These are phyloP conservation scores for Amanita subjunquillea DNA, from an alignment of 768 basidiomycete genomes.

Conservation along the genomic window DNA sequence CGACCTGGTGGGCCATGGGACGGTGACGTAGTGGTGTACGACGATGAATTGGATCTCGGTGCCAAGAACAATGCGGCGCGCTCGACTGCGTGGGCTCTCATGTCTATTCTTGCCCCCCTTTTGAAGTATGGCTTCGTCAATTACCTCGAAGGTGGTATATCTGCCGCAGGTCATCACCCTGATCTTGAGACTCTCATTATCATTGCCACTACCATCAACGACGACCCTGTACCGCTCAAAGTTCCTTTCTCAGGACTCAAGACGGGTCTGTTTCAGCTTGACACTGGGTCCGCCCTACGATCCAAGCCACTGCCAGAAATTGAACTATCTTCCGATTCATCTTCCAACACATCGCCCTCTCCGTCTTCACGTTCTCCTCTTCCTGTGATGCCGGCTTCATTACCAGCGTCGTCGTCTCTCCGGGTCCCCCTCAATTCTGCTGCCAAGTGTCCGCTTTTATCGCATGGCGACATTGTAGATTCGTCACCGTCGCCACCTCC, in stretches of 20 bases:
- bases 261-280: conserved; percentile 55
- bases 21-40: conserved; percentile 67
- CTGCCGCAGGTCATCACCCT: conserved; percentile 47
- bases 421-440: conserved; percentile 6
- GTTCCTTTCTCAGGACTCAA: conserved; percentile 10
- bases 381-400: conserved; percentile 41
- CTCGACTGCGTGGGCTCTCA: conserved; percentile 61
- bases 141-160: conserved; percentile 68
- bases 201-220: conserved; percentile 21
- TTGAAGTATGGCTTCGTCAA: conserved; percentile 44
- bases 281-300: conserved; percentile 44
- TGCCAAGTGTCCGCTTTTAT: conserved; percentile 3
- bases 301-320: conserved; percentile 47
- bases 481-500: conserved; percentile 57
- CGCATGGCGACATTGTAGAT: conserved; percentile 24
- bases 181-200: conserved; percentile 43
- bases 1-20: conserved; percentile 48
- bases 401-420: conserved; percentile 17
- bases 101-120: conserved; percentile 52
- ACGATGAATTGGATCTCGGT: conserved; percentile 65
- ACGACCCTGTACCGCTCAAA: conserved; percentile 7
- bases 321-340: conserved; percentile 32
- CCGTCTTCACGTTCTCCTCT: conserved; percentile 36
- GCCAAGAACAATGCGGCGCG: conserved; percentile 41
- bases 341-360: conserved; percentile 23